phyloP scores from a whole-genome alignment of 75 land plant species.

The Gnetum montanum region DNA sequence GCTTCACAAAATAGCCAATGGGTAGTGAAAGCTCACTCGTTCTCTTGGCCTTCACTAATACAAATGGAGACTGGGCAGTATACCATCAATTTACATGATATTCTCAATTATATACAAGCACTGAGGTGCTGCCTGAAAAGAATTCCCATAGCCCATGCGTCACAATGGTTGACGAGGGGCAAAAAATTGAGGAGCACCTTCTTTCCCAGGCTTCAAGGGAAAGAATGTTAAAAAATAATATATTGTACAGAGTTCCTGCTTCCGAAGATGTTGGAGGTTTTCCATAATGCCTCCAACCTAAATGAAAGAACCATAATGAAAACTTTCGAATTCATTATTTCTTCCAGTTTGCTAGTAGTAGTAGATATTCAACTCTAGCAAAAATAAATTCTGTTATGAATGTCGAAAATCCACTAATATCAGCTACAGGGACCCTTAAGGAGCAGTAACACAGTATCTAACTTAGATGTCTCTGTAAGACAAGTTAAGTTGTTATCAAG shows the following conservation, averaged over 20 bases:
- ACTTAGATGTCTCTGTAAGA: too few relatives aligned
- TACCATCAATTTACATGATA: constrained; percentile 4
- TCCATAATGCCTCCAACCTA: not conserved
- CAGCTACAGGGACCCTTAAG: too few relatives aligned
- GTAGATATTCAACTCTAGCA: too few relatives aligned
- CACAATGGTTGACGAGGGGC: not conserved
- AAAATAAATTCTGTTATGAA: too few relatives aligned
- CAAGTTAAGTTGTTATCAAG: too few relatives aligned
- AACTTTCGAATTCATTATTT: not conserved
- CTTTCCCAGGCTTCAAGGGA: constrained; percentile 2
- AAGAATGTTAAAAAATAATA: not conserved
- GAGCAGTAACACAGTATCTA: too few relatives aligned
- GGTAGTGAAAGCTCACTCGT: not conserved
- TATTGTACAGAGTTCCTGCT: not conserved
- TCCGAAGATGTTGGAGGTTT: not conserved
- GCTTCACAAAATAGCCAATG: not conserved
- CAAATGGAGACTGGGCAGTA: not conserved
- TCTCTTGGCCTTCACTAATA: not conserved
- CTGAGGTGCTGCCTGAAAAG: constrained; percentile 1
- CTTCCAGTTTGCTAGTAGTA: not conserved
- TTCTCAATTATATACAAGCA: constrained; percentile 3
- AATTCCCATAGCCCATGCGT: constrained; percentile 1
- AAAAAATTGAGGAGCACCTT: constrained; percentile 1
- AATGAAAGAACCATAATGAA: not conserved
- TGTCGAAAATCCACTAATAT: too few relatives aligned